Conservation (phyloP, 495 filamentous ascomycete genomes). For the Penicillium dipodomyicola region DNA sequence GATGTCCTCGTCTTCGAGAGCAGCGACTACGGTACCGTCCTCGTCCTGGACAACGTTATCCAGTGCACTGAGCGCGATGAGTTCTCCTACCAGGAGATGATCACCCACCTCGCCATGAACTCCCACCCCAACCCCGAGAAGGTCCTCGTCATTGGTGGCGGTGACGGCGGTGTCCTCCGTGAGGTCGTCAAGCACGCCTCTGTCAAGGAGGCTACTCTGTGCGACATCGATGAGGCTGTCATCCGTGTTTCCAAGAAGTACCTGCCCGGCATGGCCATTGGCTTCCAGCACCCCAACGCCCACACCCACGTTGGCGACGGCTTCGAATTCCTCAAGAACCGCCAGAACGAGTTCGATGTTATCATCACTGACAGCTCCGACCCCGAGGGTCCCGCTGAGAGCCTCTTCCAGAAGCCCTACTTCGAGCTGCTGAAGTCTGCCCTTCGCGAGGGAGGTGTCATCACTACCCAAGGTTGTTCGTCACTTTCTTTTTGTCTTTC, state of each 20-base stretch:
- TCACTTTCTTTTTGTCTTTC: constrained; percentile 59
- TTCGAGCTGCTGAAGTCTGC: constrained; percentile 88
- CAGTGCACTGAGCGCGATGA: constrained; percentile 98
- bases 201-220: constrained; percentile 88
- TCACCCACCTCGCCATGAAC: constrained; percentile 97
- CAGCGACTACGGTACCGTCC: constrained; percentile 90
- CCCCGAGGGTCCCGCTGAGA: constrained; percentile 94
- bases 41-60: constrained; percentile 99
- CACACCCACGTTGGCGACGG: constrained; percentile 91
- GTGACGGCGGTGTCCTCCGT: constrained; percentile 93
- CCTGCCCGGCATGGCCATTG: constrained; percentile 89
- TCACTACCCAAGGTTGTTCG: constrained; percentile 99
- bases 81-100: constrained; percentile 99
- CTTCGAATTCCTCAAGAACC: constrained; percentile 92
- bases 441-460: constrained; percentile 91
- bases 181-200: constrained; percentile 98
- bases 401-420: constrained; percentile 97
- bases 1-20: constrained; percentile 98
- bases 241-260: constrained; percentile 98
- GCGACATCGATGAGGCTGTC: constrained; percentile 99
- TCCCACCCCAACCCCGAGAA: constrained; percentile 97
- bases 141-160: constrained; percentile 96
- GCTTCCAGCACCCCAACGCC: constrained; percentile 89
- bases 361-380: constrained; percentile 99
- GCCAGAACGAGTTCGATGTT: constrained; percentile 95